Evolutionary conservation across 192 early-diverging fungal genomes (phyloP).

Genomic region (Kappamyces sp.): DNA sequence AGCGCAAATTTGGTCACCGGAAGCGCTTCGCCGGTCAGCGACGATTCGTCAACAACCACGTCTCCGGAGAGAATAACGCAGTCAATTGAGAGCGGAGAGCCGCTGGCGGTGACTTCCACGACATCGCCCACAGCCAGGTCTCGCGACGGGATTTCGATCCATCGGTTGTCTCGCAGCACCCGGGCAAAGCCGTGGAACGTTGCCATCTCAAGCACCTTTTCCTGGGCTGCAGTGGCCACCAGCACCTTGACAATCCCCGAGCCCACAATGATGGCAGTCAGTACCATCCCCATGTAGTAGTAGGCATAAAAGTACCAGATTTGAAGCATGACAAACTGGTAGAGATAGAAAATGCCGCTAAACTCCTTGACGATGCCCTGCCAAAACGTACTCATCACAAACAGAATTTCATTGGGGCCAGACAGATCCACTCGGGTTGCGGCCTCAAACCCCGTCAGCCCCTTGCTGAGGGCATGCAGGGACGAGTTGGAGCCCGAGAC

Average conservation of each 20-base stretch:
- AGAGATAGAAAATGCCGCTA: slow-evolving; percentile 37
- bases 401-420: slow-evolving; percentile 66
- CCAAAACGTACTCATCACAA: slow-evolving; percentile 51
- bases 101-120: slow-evolving; percentile 40
- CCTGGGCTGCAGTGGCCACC: slow-evolving; percentile 29
- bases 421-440: slow-evolving; percentile 46
- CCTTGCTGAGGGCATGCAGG: slow-evolving; percentile 22
- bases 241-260: slow-evolving; percentile 36
- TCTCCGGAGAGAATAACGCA: slow-evolving; percentile 62
- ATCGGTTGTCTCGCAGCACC: slow-evolving; percentile 52
- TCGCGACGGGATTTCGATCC: slow-evolving; percentile 40
- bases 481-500: slow-evolving; percentile 45
- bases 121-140: slow-evolving; percentile 72
- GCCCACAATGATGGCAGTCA: slow-evolving; percentile 32
- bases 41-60: slow-evolving; percentile 67
- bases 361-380: slow-evolving; percentile 51
- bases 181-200: slow-evolving; percentile 36
- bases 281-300: slow-evolving; percentile 43
- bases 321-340: slow-evolving; percentile 36
- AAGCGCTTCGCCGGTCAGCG: slow-evolving; percentile 71
- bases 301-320: slow-evolving; percentile 44
- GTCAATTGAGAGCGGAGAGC: slow-evolving; percentile 57
- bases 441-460: slow-evolving; percentile 50
- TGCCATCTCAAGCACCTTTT: slow-evolving; percentile 38
- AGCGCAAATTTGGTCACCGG: slow-evolving; percentile 72